These are phyloP conservation scores for Capniomyces stellatus DNA, from an alignment of 371 early-diverging fungal genomes.

Conservation along the genomic window DNA sequence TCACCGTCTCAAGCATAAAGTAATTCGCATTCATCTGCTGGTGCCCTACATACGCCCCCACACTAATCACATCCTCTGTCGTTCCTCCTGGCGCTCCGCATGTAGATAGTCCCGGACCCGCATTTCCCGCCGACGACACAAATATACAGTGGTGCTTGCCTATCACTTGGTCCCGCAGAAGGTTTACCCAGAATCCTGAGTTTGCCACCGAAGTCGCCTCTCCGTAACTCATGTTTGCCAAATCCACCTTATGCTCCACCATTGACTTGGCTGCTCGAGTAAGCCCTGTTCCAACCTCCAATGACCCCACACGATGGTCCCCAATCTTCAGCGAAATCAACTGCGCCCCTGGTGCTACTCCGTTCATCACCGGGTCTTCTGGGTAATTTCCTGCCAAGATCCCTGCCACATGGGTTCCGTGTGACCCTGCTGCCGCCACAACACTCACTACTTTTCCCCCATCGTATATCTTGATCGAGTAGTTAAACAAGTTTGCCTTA, in stretches of 20 bases:
- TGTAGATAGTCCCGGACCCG: slow-evolving; percentile 75
- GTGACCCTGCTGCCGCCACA: slow-evolving; percentile 64
- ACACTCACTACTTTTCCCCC: slow-evolving; percentile 58
- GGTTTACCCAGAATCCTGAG: slow-evolving; percentile 58
- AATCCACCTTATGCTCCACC: slow-evolving; percentile 54
- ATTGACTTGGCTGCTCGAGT: slow-evolving; percentile 67
- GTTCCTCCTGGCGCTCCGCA: slow-evolving; percentile 80
- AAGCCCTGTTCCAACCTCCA: slow-evolving; percentile 78
- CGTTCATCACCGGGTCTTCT: slow-evolving; percentile 66
- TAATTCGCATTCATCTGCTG: slow-evolving; percentile 79
- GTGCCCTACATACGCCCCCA: slow-evolving; percentile 80
- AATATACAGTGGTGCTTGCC: slow-evolving; percentile 67
- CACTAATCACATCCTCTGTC: slow-evolving; percentile 51
- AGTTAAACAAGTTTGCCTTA: slow-evolving; percentile 52
- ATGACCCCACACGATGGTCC: slow-evolving; percentile 62
- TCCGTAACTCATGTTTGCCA: slow-evolving; percentile 94
- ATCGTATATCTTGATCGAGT: slow-evolving; percentile 81
- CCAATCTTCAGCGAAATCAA: slow-evolving; percentile 87
- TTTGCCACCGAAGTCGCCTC: slow-evolving; percentile 57
- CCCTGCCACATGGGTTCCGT: slow-evolving; percentile 90
- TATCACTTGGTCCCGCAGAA: slow-evolving; percentile 63
- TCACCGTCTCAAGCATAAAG: slow-evolving; percentile 41
- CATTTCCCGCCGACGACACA: slow-evolving; percentile 81
- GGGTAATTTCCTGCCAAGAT: slow-evolving; percentile 67
- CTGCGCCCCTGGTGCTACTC: slow-evolving; percentile 85